phyloP scores from a whole-genome alignment of 192 early-diverging fungal genomes.

The Coemansia sp. region DNA sequence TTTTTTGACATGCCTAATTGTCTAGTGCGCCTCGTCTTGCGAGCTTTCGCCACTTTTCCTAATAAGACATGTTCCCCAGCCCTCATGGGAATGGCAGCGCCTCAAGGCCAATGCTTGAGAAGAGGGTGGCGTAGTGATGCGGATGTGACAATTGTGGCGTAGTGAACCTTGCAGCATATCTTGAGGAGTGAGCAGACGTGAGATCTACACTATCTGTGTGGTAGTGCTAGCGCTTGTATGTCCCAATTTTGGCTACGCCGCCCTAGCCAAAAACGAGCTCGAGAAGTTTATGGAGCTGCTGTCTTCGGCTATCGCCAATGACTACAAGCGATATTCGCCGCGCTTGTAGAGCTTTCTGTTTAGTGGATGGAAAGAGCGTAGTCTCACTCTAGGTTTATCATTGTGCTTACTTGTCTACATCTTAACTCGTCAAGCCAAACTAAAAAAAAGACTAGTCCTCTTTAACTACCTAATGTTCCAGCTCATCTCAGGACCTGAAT shows the following conservation, averaged over 20 bases:
- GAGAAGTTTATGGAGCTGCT: not conserved
- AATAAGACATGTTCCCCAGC: not conserved
- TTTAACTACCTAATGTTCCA: not conserved
- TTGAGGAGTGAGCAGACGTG: too few relatives aligned
- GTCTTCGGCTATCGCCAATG: not conserved
- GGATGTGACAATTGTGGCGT: not conserved
- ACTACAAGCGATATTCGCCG: not conserved
- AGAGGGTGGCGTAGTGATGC: not conserved
- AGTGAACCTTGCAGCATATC: not conserved
- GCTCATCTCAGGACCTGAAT: not conserved
- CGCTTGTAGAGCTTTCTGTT: not conserved
- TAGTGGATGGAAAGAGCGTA: not conserved
- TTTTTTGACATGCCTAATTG: constrained; percentile 11
- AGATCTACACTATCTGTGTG: not conserved
- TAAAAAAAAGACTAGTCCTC: not conserved
- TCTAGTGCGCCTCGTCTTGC: constrained; percentile 23
- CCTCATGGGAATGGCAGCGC: not conserved
- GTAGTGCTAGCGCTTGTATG: not conserved
- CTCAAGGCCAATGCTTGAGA: not conserved
- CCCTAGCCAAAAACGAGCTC: not conserved
- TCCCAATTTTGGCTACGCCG: not conserved
- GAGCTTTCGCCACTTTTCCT: not conserved
- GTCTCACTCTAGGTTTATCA: not conserved
- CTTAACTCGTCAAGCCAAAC: not conserved
- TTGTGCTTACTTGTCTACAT: not conserved